Conservation (phyloP, 2,329 filamentous ascomycete genomes). For the Penicillium sumatraense region DNA sequence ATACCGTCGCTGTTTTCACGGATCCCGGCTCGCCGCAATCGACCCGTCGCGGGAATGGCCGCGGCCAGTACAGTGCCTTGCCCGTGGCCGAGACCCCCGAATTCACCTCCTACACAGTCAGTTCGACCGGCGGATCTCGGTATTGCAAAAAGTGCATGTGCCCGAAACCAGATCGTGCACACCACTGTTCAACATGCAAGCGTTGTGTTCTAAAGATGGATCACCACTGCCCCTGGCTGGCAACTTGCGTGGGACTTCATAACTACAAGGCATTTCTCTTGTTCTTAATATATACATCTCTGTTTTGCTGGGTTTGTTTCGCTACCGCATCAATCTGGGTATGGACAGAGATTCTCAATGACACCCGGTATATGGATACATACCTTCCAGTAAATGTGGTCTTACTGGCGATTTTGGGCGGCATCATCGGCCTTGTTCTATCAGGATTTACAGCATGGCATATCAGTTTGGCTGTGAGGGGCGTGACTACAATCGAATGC, state of each 20-base stretch:
- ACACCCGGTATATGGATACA: constrained; percentile 72
- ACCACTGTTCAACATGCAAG: constrained; percentile 94
- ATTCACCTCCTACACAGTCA: constrained; percentile 84
- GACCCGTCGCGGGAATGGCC: constrained; percentile 30
- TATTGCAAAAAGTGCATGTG: constrained; percentile 98
- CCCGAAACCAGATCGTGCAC: constrained; percentile 90
- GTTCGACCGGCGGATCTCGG: constrained; percentile 80
- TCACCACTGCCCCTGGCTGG: constrained; percentile 97
- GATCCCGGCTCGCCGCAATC: constrained; percentile 72
- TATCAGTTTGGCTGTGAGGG: constrained; percentile 75
- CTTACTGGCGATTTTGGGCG: constrained; percentile 80
- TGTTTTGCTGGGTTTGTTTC: constrained; percentile 85
- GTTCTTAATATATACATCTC: constrained; percentile 84
- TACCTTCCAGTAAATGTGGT: constrained; percentile 90
- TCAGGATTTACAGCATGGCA: constrained; percentile 93
- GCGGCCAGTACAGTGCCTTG: constrained; percentile 71
- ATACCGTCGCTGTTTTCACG: constrained; percentile 92
- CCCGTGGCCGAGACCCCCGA: constrained; percentile 70
- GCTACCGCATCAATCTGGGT: constrained; percentile 79
- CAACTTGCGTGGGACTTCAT: constrained; percentile 87
- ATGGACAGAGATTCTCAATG: constrained; percentile 77
- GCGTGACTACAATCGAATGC: constrained; percentile 94
- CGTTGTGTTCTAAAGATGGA: constrained; percentile 99
- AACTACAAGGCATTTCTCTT: constrained; percentile 97
- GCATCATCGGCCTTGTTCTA: constrained; percentile 89